Evolutionary conservation across 495 filamentous ascomycete genomes (phyloP).

Genomic region (Penicillium simplicissimum): DNA sequence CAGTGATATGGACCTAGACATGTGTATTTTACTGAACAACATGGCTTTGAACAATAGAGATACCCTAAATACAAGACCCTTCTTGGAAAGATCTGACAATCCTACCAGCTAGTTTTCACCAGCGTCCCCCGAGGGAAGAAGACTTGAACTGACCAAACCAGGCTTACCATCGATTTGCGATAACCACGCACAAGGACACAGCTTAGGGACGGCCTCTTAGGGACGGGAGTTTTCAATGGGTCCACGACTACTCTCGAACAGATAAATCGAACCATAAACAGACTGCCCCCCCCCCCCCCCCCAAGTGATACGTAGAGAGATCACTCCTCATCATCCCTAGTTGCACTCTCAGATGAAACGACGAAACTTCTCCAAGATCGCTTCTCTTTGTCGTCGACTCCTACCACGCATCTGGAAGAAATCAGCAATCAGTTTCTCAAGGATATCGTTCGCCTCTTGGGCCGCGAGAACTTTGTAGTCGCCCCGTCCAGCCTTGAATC

Average conservation of each 20-base stretch:
- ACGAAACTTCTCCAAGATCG: neutral
- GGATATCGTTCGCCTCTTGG: neutral
- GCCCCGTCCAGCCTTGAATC: neutral
- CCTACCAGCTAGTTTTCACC: too few relatives aligned
- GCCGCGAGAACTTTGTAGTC: neutral
- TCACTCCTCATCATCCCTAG: neutral
- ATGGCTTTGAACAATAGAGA: constrained; percentile 16
- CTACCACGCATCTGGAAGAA: neutral
- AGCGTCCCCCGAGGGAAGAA: too few relatives aligned
- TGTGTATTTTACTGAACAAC: neutral
- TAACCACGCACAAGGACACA: too few relatives aligned
- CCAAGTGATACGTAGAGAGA: neutral
- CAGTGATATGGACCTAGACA: constrained; percentile 1
- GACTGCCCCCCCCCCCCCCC: too few relatives aligned
- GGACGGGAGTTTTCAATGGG: too few relatives aligned
- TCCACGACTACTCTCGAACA: too few relatives aligned
- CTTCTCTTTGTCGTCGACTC: neutral
- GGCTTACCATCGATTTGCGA: too few relatives aligned
- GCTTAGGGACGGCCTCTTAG: too few relatives aligned
- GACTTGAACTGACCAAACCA: too few relatives aligned
- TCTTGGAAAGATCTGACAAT: too few relatives aligned
- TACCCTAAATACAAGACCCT: constrained; percentile 18
- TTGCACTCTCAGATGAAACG: neutral
- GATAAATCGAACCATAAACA: too few relatives aligned
- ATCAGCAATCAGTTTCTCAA: neutral